phyloP scores from a whole-genome alignment of 23 red algal species.

The Gracilariopsis chorda region DNA sequence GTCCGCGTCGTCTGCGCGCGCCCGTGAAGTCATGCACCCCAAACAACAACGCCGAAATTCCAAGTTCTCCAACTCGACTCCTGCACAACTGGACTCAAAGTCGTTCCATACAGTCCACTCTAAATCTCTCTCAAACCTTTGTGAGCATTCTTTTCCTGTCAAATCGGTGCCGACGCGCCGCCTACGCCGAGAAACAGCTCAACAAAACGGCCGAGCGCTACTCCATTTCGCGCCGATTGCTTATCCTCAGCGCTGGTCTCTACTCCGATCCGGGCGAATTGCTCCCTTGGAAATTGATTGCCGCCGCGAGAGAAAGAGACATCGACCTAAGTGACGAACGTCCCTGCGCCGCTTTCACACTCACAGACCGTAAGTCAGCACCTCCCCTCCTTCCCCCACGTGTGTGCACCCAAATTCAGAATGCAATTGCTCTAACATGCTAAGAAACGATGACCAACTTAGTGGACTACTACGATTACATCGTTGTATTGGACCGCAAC shows the following conservation, averaged over 20 bases:
- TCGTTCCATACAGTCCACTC: constrained; percentile 38
- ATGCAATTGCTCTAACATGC: too few relatives aligned
- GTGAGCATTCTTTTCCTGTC: constrained; percentile 35
- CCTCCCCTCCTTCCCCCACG: neutral
- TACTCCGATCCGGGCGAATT: constrained; percentile 41
- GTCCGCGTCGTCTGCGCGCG: neutral
- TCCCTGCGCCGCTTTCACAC: constrained; percentile 33
- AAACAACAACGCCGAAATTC: neutral
- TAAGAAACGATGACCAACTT: too few relatives aligned
- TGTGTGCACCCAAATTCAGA: too few relatives aligned
- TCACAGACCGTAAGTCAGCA: constrained; percentile 47
- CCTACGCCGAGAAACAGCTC: constrained; percentile 46
- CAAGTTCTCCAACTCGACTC: constrained; percentile 35
- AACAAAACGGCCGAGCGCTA: constrained; percentile 20
- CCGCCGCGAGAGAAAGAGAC: neutral
- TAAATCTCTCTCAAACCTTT: constrained; percentile 14
- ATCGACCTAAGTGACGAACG: constrained; percentile 53
- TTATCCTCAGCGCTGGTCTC: constrained; percentile 42
- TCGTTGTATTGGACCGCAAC: constrained; percentile 37
- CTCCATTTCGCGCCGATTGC: constrained; percentile 28
- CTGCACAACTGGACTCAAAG: constrained; percentile 25
- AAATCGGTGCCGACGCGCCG: constrained; percentile 45
- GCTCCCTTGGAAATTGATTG: constrained; percentile 5
- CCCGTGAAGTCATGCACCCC: neutral
- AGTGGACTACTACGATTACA: constrained; percentile 62